These are phyloP conservation scores for Xylaria multiplex DNA, from an alignment of 2,329 filamentous ascomycete genomes.

Conservation along the genomic window DNA sequence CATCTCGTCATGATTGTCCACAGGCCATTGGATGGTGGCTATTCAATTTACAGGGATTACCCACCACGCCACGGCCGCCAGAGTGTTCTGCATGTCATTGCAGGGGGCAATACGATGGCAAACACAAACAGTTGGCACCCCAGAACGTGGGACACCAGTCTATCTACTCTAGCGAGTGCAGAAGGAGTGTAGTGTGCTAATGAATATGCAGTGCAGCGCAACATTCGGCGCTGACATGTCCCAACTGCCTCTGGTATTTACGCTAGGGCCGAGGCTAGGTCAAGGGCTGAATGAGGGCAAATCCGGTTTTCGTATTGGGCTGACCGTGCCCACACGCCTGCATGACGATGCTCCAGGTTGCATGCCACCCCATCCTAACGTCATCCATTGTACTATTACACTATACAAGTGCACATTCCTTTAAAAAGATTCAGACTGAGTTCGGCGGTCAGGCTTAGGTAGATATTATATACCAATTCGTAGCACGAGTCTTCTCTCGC, in stretches of 20 bases:
- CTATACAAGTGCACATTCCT: constrained; percentile 1
- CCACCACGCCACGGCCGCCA: constrained; percentile 25
- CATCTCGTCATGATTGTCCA: background rate
- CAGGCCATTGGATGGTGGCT: constrained; percentile 16
- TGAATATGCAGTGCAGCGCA: constrained; percentile 11
- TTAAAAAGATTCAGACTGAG: background rate
- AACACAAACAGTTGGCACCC: constrained; percentile 27
- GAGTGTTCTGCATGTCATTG: constrained; percentile 28
- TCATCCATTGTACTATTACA: constrained; percentile 20
- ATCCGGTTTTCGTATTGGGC: constrained; percentile 49
- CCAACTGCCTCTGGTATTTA: background rate
- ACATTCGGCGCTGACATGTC: constrained; percentile 22
- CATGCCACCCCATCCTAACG: constrained; percentile 29
- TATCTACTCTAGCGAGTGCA: background rate
- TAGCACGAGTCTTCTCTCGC: background rate
- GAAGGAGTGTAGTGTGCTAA: background rate
- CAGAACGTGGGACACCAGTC: constrained; percentile 2
- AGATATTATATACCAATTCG: constrained; percentile 26
- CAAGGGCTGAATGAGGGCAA: constrained; percentile 26
- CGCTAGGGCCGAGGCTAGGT: too few relatives aligned
- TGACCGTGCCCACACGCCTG: constrained; percentile 30
- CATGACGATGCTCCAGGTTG: constrained; percentile 27
- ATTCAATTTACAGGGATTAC: constrained; percentile 23
- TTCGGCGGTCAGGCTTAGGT: constrained; percentile 23
- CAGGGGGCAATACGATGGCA: constrained; percentile 38